Evolutionary conservation across 495 filamentous ascomycete genomes (phyloP), one percentile per base, ranked within the genome.

Genomic region (Hypoxylon subgilvum): DNA sequence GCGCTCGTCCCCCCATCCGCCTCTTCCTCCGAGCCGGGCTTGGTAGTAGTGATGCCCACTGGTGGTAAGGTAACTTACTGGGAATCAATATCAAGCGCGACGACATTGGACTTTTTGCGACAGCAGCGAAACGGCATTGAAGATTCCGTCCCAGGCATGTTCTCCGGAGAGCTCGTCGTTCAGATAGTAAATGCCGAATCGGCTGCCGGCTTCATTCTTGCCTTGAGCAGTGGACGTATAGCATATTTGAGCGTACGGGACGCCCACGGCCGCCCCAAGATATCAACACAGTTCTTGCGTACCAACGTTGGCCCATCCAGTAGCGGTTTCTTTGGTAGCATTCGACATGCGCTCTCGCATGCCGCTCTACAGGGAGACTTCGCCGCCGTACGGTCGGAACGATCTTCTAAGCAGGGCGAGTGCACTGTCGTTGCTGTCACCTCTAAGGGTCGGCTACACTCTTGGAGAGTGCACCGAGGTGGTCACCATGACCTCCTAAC

Each of bases 51-150:
- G 8, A 87, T 90, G 73, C 91, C 92, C 1, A 81, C 81, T 13
- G 91, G 79, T 27, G 94, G 94, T 22, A 93, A 86, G 69, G 82
- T 97, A 39, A 84, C 87, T 28, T 99, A 92, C 72, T 99, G 92
- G 93, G 95, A 97, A 68, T 91, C 89, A 19, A 86, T 97, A 40
- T 88, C 92, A 14, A 88, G 84, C 71, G 91, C 90, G 19, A 84
- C 89, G 19, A 87, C 87, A 4, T 71, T 91, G 9, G 88, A 87
- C 53, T 81, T 91, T 21, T 84, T 89, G 38, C 83, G 87, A 40
- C 87, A 94, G 59, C 89, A 87, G 67, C 85, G 85, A 59, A 84
- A 81, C 57, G 88, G 91, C 13, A 81, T 96, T 1, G 88, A 96
- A 62, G 86, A 86, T 9, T 75, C 77, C 13, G 84, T 93, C 41